Percentiles rank a stretch among this genome's conserved stretches.
Conservation (phyloP, 129 eudicot genomes). For the Flaveria brownii region DNA sequence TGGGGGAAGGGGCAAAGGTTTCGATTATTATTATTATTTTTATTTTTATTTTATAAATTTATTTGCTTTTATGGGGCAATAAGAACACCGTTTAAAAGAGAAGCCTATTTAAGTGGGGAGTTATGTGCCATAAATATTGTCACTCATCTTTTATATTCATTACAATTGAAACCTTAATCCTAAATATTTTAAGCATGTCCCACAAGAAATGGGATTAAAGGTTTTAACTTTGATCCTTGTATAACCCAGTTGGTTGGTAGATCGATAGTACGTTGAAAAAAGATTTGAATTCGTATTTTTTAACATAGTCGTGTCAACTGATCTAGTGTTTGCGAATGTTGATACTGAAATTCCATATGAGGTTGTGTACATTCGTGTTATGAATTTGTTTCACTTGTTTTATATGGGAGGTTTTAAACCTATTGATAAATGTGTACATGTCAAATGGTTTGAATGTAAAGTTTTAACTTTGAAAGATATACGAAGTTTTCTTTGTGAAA, state of each 20-base stretch:
- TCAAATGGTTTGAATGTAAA: neutral
- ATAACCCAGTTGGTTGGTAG: neutral
- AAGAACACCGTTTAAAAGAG: conserved; percentile 31
- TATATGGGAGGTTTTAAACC: neutral
- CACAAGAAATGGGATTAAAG: neutral
- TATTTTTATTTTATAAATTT: neutral
- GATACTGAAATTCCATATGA: neutral
- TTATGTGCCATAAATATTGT: conserved; percentile 24
- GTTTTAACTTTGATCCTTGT: neutral
- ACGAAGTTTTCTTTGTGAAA: too few species aligned
- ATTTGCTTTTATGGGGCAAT: conserved; percentile 33
- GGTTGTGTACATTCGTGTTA: neutral
- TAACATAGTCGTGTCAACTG: too few species aligned
- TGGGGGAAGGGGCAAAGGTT: conserved; percentile 32
- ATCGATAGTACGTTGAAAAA: too few species aligned
- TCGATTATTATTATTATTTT: neutral
- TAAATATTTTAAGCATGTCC: neutral
- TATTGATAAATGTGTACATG: neutral
- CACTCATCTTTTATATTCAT: conserved; percentile 24
- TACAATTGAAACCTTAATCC: neutral
- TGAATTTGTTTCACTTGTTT: neutral
- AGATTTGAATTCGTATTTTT: too few species aligned
- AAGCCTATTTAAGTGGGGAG: conserved; percentile 28
- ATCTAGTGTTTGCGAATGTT: neutral
- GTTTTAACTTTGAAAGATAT: neutral